phyloP scores from a whole-genome alignment of 129 eudicot species.

The Solidago caesia region DNA sequence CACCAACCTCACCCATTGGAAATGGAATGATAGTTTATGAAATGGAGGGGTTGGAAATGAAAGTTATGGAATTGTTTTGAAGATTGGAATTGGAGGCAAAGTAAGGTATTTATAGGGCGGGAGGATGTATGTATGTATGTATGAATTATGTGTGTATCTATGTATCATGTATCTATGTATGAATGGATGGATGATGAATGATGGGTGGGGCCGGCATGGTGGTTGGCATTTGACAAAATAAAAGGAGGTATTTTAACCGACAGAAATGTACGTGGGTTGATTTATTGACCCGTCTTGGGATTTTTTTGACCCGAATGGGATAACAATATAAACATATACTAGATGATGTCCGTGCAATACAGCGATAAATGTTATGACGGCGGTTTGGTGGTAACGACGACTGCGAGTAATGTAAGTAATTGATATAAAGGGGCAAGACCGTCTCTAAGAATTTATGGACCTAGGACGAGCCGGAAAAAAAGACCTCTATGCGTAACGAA shows the following conservation, averaged over 20 bases:
- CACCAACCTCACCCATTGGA: constrained; percentile 55
- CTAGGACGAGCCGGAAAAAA: no score
- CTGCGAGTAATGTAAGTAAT: no score
- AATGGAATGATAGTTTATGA: not conserved
- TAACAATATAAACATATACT: no score
- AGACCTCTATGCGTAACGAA: no score
- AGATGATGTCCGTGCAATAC: no score
- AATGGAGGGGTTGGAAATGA: not conserved
- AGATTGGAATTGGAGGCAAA: constrained; percentile 45
- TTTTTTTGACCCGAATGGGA: constrained; percentile 2
- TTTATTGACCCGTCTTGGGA: constrained; percentile 17
- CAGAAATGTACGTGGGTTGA: constrained; percentile 10
- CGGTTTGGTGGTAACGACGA: no score
- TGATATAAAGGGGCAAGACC: no score
- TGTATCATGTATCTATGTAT: constrained; percentile 18
- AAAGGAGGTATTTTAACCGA: not conserved
- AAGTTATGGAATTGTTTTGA: constrained; percentile 32
- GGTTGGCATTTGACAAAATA: not conserved
- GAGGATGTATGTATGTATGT: constrained; percentile 4
- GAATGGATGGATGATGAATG: not conserved
- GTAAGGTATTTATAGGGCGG: constrained; percentile 39
- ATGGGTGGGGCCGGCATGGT: not conserved
- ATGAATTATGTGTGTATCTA: constrained; percentile 13
- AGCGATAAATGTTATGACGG: no score
- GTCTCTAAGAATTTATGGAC: no score